Evolutionary conservation across 2,329 filamentous ascomycete genomes (phyloP).

Genomic region (Fusarium sp.): DNA sequence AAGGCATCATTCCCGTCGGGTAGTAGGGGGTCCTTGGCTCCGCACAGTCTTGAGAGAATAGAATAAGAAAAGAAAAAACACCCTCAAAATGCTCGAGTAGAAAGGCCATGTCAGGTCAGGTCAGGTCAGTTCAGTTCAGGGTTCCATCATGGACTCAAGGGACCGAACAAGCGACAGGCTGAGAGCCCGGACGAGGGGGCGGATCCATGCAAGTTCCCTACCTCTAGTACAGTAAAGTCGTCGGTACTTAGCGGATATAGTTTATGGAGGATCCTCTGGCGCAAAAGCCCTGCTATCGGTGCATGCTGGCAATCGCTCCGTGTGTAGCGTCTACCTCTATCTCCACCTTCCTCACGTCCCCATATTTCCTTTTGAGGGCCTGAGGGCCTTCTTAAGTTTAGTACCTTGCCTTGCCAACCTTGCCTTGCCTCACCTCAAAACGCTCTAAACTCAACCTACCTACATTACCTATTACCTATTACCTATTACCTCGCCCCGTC

Average conservation of each 20-base stretch:
- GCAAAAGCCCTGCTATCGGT: constrained; percentile 17
- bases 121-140: neutral
- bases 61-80: constrained; percentile 7
- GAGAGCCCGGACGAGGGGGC: constrained; percentile 14
- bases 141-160: constrained; percentile 27
- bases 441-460: constrained; percentile 42
- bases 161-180: constrained; percentile 31
- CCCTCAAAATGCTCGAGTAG: constrained; percentile 6
- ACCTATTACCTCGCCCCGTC: constrained; percentile 39
- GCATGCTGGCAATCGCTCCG: constrained; percentile 15
- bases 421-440: constrained; percentile 37
- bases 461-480: neutral
- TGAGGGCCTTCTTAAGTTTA: constrained; percentile 37
- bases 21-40: neutral
- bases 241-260: constrained; percentile 21
- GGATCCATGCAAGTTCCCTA: neutral
- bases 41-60: constrained; percentile 15
- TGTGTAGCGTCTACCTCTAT: constrained; percentile 29
- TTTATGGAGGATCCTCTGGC: constrained; percentile 5
- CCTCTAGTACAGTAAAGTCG: constrained; percentile 3
- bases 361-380: constrained; percentile 25
- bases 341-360: constrained; percentile 21
- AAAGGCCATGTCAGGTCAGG: neutral
- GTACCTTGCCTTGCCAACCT: constrained; percentile 25
- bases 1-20: neutral